Evolutionary conservation across 306 rosid species (phyloP).

Genomic region (Oemleria cerasiformis): DNA sequence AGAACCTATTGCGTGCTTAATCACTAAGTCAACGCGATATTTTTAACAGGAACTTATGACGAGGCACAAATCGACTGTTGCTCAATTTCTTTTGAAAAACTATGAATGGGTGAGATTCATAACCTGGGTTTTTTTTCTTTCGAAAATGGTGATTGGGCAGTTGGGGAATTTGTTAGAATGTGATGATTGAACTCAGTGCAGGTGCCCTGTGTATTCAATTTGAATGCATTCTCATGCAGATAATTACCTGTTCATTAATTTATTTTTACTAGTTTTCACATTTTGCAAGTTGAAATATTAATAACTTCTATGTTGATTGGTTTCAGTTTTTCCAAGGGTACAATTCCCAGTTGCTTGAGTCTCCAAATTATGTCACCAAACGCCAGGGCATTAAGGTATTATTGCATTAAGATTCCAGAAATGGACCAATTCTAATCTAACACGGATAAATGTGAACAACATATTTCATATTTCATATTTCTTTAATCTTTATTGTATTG

Average conservation of each 20-base stretch:
- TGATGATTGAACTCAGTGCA: neutral
- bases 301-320: constrained; percentile 2
- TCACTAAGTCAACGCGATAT: neutral
- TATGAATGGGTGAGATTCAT: constrained; percentile 38
- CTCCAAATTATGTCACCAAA: constrained; percentile 35
- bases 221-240: neutral
- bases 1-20: neutral
- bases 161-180: neutral
- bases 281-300: neutral
- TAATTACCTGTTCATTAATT: neutral
- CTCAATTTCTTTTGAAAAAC: constrained; percentile 34
- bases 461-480: too few species aligned
- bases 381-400: constrained; percentile 38
- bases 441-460: too few species aligned
- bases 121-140: neutral
- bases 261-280: neutral
- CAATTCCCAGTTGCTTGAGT: constrained; percentile 28
- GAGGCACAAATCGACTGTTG: constrained; percentile 48
- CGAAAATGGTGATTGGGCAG: neutral
- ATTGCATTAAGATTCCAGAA: too few species aligned
- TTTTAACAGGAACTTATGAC: constrained; percentile 41
- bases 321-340: constrained; percentile 38
- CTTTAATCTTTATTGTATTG: neutral
- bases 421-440: too few species aligned
- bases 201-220: neutral